A percentile compares a stretch with the other conserved stretches of the same genome.
Conservation (phyloP, 805 yeast genomes). For the Cyberlindnera bimundalis region DNA sequence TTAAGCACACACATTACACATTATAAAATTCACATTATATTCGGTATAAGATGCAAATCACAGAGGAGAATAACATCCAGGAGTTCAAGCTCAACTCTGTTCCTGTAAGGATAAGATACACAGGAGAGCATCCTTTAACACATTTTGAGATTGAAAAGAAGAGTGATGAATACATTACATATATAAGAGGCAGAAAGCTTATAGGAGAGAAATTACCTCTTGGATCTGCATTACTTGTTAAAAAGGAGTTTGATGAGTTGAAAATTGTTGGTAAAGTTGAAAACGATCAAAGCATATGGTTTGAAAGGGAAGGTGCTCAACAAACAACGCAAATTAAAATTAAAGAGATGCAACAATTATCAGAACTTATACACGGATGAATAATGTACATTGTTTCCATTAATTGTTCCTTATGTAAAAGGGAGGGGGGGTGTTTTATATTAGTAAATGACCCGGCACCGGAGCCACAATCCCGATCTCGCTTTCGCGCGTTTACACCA, state of each 20-base stretch:
- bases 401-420: too few species aligned
- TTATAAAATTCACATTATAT: too few species aligned
- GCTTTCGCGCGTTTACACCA: too few species aligned
- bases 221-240: slow-evolving; percentile 19
- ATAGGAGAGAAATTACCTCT: slow-evolving; percentile 25
- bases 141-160: slow-evolving; percentile 6
- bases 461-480: too few species aligned
- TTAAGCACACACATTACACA: too few species aligned
- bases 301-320: slow-evolving; percentile 38
- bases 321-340: slow-evolving; percentile 26
- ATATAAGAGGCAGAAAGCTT: slow-evolving; percentile 35
- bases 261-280: slow-evolving; percentile 15
- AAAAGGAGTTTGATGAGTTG: slow-evolving; percentile 22
- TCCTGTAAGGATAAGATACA: slow-evolving; percentile 18
- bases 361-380: slow-evolving; percentile 24
- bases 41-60: too few species aligned
- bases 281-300: slow-evolving; percentile 29
- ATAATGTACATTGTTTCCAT: background rate
- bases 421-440: too few species aligned
- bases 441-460: too few species aligned
- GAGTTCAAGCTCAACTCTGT: slow-evolving; percentile 14
- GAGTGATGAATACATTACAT: slow-evolving; percentile 19
- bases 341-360: slow-evolving; percentile 28
- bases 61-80: background rate
- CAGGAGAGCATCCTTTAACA: slow-evolving; percentile 14